Evolutionary conservation across 306 rosid species (phyloP), one percentile per base, ranked within the genome.

Genomic region (Argentina anserina): DNA sequence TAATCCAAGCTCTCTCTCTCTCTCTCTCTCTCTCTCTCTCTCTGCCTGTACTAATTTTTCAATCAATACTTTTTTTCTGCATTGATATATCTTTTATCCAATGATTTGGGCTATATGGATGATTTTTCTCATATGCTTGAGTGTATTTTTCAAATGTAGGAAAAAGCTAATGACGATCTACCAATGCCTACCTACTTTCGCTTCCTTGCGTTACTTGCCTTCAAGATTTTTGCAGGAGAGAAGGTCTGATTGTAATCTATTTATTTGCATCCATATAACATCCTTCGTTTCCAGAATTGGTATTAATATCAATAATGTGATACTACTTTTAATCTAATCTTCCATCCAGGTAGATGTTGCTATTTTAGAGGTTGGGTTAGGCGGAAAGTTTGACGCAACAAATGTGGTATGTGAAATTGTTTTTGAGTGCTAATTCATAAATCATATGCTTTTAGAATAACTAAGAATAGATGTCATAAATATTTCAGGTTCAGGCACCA

Each of bases 131-230:
- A 49, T 31, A 49, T 1, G 12, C 2, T 4, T 8, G 58, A 6
- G 70, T 28, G 12, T 45, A 11, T 69, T 34, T 69, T 34, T 74
- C 18, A 14, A 41, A 21, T 80, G 18, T 79, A 94, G 98, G 95
- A 85, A 55, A 89, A 81, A 65, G 81, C 92, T 39, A 86, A 58
- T 67, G 85, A 82, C 50, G 81, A 84, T 70, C 34, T 90, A 72
- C 97, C 98, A 25, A 90, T 92, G 98, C 98, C 98, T 37, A 77
- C 86, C 75, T 87, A 84, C 81, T 92, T 92, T 71, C 98, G 92
- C 71, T 92, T 92, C 84, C 95, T 92, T 43, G 92, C 97, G 34
- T 85, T 92, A 75, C 97, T 92, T 79, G 98, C 97, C 53, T 86
- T 92, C 90, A 90, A 92, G 85, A 90, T 92, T 81, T 92, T 92